phyloP scores from a whole-genome alignment of 192 early-diverging fungal species.

The Backusella tarrabulga region DNA sequence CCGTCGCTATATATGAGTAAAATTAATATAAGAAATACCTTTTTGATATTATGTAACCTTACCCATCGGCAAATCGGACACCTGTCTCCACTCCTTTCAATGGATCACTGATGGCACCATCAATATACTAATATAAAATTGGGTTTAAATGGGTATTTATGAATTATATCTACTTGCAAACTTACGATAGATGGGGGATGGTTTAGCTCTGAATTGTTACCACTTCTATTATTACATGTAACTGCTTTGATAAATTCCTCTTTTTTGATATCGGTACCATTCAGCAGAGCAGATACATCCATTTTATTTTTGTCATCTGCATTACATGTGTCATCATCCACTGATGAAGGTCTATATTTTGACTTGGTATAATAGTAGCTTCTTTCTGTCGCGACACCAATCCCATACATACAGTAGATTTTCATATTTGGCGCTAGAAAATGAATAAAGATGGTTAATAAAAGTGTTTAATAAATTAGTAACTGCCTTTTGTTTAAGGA shows the following conservation, averaged over 20 bases:
- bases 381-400: constrained; percentile 76
- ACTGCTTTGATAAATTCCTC: neutral
- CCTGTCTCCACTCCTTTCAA: constrained; percentile 65
- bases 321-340: neutral
- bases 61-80: constrained; percentile 67
- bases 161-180: neutral
- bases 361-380: constrained; percentile 68
- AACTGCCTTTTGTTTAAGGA: too few species aligned
- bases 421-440: constrained; percentile 65
- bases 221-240: constrained; percentile 17
- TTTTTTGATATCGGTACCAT: constrained; percentile 1
- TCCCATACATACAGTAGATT: constrained; percentile 82
- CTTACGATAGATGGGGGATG: constrained; percentile 7
- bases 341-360: constrained; percentile 35
- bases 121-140: constrained; percentile 40
- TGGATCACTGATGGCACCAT: constrained; percentile 49
- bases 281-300: neutral
- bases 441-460: too few species aligned
- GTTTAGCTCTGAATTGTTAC: neutral
- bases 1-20: constrained; percentile 61
- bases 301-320: neutral
- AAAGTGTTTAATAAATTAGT: too few species aligned
- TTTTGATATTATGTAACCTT: constrained; percentile 7
- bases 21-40: neutral
- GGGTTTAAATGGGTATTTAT: neutral